Conservation (phyloP, 768 basidiomycete genomes). For the Tylopilus rubrobrunneus region DNA sequence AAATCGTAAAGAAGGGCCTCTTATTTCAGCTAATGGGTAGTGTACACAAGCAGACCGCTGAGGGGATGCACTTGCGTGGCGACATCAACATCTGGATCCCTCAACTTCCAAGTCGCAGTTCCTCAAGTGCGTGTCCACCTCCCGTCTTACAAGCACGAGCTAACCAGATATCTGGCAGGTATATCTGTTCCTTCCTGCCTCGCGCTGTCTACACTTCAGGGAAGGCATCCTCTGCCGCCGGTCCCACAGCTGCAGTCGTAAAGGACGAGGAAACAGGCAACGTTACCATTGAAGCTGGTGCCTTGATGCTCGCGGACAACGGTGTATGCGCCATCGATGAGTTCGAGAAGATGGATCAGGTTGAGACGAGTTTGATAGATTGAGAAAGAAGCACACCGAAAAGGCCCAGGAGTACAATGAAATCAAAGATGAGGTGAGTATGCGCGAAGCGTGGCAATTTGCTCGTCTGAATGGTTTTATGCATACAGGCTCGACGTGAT, state of each 20-base stretch:
- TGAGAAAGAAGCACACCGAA: conserved; percentile 41
- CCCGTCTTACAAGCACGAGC: not conserved
- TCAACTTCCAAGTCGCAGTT: conserved; percentile 99
- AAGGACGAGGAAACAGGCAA: conserved; percentile 99
- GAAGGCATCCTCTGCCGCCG: conserved; percentile 98
- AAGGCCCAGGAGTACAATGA: conserved; percentile 36
- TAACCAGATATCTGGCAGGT: conserved; percentile 45
- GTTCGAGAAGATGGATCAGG: conserved; percentile 99
- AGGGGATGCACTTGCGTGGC: conserved; percentile 97
- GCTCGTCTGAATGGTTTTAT: not conserved
- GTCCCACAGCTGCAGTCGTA: conserved; percentile 98
- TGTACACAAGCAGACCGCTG: conserved; percentile 92
- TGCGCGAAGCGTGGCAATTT: not conserved
- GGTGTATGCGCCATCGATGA: conserved; percentile 99
- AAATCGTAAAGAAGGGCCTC: conserved; percentile 98
- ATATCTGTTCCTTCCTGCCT: conserved; percentile 96
- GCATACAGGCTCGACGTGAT: conserved; percentile 46
- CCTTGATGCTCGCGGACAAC: conserved; percentile 98
- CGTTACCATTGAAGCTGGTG: conserved; percentile 98
- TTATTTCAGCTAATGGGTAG: conserved; percentile 97
- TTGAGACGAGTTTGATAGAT: too few relatives aligned
- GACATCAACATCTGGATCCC: conserved; percentile 99
- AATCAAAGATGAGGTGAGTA: conserved; percentile 51
- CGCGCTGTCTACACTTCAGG: conserved; percentile 98
- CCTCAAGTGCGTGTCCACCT: conserved; percentile 67